Evolutionary conservation across 2,329 filamentous ascomycete genomes (phyloP).

Genomic region (Pyricularia sp.): DNA sequence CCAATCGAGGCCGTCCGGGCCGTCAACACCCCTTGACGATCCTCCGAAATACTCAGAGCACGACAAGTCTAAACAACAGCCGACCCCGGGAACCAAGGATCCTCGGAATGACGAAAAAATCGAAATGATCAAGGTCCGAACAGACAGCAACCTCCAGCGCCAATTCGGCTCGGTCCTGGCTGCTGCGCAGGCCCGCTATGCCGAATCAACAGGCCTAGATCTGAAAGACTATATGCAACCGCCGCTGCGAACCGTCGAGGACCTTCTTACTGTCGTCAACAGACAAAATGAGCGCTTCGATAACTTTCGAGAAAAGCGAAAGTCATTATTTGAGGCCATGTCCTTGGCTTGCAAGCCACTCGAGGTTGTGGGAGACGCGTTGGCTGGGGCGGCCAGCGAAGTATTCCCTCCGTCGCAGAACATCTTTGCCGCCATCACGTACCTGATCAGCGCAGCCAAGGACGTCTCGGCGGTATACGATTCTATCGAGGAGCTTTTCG

Average conservation of each 20-base stretch:
- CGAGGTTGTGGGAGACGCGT: conserved; percentile 1
- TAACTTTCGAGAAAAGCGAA: conserved; percentile 2
- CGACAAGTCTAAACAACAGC: not conserved
- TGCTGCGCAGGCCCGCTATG: conserved; percentile 3
- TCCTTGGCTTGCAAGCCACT: conserved; percentile 1
- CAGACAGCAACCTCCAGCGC: not conserved
- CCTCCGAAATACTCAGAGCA: not conserved
- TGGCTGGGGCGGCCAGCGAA: conserved; percentile 1
- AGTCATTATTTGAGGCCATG: conserved; percentile 1
- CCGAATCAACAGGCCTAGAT: not conserved
- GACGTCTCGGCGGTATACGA: conserved; percentile 3
- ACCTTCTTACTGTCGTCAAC: not conserved
- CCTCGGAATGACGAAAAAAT: not conserved
- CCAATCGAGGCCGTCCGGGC: not conserved
- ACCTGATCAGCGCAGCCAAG: conserved; percentile 3
- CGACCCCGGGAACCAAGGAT: not conserved
- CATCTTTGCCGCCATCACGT: conserved; percentile 3
- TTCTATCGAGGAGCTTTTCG: conserved; percentile 2
- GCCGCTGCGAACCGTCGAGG: not conserved
- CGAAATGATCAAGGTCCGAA: not conserved
- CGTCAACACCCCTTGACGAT: not conserved
- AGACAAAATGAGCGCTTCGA: not conserved
- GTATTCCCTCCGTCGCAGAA: conserved; percentile 1
- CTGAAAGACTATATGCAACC: not conserved
- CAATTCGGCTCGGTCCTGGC: not conserved